phyloP scores from a whole-genome alignment of 352 stramenopile genomes.

The Thraustochytrium sp. region DNA sequence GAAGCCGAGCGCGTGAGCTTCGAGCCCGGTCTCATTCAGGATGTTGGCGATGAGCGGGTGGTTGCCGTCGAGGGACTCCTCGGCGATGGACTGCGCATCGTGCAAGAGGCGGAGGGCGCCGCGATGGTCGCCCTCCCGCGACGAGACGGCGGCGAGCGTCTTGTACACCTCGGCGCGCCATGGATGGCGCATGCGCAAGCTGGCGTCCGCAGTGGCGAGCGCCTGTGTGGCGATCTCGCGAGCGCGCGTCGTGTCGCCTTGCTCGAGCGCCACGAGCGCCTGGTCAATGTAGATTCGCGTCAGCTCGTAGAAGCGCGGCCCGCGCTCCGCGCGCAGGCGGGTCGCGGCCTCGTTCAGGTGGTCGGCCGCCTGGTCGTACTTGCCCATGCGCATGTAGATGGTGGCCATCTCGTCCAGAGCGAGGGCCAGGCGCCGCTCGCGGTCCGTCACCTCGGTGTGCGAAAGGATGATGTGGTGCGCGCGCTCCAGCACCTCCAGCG shows the following conservation, averaged over 20 bases:
- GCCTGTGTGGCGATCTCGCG: background rate
- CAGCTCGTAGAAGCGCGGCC: background rate
- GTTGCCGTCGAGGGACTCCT: background rate
- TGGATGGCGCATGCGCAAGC: background rate
- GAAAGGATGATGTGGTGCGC: background rate
- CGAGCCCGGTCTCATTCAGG: background rate
- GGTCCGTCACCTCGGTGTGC: background rate
- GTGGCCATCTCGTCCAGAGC: background rate
- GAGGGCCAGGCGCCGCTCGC: background rate
- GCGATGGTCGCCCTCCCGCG: background rate
- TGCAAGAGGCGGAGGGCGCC: background rate
- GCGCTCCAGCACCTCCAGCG: background rate
- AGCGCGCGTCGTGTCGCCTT: background rate
- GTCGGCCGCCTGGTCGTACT: background rate
- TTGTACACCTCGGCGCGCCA: background rate
- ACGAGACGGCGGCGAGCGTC: background rate
- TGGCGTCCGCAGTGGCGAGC: background rate
- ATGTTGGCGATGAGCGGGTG: background rate
- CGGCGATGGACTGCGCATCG: background rate
- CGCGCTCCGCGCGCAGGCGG: background rate
- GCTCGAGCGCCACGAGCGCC: background rate
- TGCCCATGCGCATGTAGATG: background rate
- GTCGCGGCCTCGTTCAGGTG: background rate
- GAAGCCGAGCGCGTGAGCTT: background rate
- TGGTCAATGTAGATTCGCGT: background rate